Base-by-base conservation (phyloP, 306 rosid species). In the Datisca glomerata region DNA sequence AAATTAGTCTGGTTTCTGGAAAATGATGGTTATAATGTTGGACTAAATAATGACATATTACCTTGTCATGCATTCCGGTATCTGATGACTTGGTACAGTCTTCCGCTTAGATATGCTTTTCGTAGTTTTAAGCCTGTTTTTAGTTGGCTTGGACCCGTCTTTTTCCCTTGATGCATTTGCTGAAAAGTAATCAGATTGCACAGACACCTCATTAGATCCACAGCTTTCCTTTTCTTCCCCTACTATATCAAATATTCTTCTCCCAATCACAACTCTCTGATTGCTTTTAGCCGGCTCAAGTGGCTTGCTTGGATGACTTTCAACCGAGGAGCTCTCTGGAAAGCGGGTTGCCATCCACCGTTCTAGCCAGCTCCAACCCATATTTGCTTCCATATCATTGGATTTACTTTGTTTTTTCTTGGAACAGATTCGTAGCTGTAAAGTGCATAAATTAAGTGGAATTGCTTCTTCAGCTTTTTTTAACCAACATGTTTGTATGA, bases 301-400 rank as follows among this genome's bases (percentile, higher is more conserved):
- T 7, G 71, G 71, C 51, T 59, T 62, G 60, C 56, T 55, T 21
- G 43, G 45, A 49, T 62, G 68, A 55, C 74, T 74, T 48, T 82
- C 93, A 21, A 56, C 68, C 5, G 68, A 54, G 45, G 79, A 46
- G 56, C 46, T 59, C 12, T 82, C 96, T 1, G 87, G 80, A 43
- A 69, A 45, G 15, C 96, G 80, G 7, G 96, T 87, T 20, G 96
- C 94, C 96, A 87, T 87, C 96, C 96, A 87, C 41, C 96, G 56
- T 33, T 87, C 96, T 13, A 87, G 82, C 96, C 96, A 87, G 61
- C 85, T 87, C 96, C 96, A 87, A 36, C 94, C 73, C 83, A 79
- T 72, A 53, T 72, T 74, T 33, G 81, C 56, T 35, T 79, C 94
- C 46, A 27, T 52, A 55, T 41, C 70, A 18, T 50, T 56, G 15